Base-by-base conservation (phyloP, 371 early-diverging fungal species). In the Zychaea mexicana region DNA sequence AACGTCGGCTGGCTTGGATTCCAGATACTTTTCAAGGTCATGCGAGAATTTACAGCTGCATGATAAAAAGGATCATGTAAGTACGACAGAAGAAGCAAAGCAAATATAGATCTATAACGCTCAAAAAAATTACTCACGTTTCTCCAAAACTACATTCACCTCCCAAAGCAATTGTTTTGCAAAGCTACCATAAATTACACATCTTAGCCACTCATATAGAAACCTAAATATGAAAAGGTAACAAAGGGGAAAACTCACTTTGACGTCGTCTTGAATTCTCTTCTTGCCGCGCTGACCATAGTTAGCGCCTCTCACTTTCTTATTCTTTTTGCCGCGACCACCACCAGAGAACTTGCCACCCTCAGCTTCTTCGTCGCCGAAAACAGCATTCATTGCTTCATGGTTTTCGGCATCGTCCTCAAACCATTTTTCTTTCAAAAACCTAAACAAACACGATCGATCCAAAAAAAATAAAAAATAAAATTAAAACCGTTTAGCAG, bases 1-100 rank as follows among this genome's bases (percentile, higher is more conserved):
- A 22, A 96, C 61, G 68, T 98, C 97, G 7, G 86, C 82, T 3
- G 78, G 91, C 55, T 89, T 90, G 8, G 68, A 64, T 0, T 69
- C 77, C 62, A 94, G 53, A 60, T 87, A 94, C 17, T 62, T 83
- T 17, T 81, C 76, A 6, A 90, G 56, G 62, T 92, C 88, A 72
- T 93, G 94, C 62, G 81, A 84, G 46, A 78, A 87, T 62, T 76
- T 81, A 72, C 93, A 92, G 8, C 85, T 31, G 9, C 53, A 27
- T 30, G 21, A 52, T 52, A 12, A 12, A 2, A 53, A 30, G 27
- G 15, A n/a, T 27, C 30, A 55, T 28, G 62, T 47, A 12, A 8
- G 46, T 21, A 3, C 1, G 38, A 32, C 45, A 13, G 3, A 45
- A 39, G 27, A 46, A 49, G 24, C 5, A 31, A 39, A 38, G 22